Evolutionary conservation across 1,284 basidiomycete genomes (phyloP).

Genomic region (Anthracocystis walkeri): DNA sequence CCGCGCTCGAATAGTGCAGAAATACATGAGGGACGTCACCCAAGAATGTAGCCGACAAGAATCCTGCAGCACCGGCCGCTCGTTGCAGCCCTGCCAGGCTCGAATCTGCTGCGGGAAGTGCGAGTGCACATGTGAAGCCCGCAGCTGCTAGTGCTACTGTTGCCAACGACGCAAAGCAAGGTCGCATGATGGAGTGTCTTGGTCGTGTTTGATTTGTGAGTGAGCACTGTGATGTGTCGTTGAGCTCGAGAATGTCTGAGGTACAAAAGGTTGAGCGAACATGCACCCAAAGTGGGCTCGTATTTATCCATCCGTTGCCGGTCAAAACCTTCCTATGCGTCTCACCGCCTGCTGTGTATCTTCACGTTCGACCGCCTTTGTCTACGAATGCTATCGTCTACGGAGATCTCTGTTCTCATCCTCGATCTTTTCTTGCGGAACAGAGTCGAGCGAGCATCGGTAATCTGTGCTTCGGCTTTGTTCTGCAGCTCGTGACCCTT

Average conservation of each 20-base stretch:
- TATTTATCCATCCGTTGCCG: neutral
- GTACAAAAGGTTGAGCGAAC: neutral
- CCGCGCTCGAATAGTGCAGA: constrained; percentile 25
- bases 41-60: constrained; percentile 25
- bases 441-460: too few species aligned
- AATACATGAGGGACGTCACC: constrained; percentile 29
- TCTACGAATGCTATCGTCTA: too few species aligned
- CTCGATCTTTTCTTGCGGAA: too few species aligned
- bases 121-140: constrained; percentile 3
- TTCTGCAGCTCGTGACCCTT: too few species aligned
- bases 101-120: constrained; percentile 37
- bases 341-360: too few species aligned
- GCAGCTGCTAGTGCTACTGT: constrained; percentile 16
- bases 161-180: neutral
- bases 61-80: constrained; percentile 13
- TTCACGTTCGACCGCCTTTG: too few species aligned
- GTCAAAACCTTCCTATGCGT: too few species aligned
- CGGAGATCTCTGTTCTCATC: too few species aligned
- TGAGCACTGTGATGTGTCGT: neutral
- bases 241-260: neutral
- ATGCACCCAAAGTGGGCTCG: neutral
- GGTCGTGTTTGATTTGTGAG: too few species aligned
- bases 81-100: constrained; percentile 18
- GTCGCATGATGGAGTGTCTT: constrained; percentile 1
- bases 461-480: too few species aligned